phyloP scores from a whole-genome alignment of 2,329 filamentous ascomycete species.

The Endocalyx cinctus region DNA sequence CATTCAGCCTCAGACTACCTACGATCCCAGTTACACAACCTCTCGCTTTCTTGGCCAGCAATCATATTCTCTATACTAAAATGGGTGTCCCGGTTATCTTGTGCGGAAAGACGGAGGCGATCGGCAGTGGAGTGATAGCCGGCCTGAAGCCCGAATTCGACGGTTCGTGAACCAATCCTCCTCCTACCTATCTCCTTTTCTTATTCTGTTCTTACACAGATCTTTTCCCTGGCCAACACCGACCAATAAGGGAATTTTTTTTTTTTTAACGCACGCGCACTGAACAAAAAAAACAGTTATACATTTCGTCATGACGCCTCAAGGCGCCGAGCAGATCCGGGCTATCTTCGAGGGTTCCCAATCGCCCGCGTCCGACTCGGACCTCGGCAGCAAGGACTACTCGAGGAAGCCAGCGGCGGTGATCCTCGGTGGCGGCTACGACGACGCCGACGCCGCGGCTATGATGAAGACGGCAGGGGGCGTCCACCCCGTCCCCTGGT shows the following conservation, averaged over 20 bases:
- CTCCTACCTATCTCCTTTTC: too few relatives aligned
- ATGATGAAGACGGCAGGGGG: conserved; percentile 13
- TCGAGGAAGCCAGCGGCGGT: conserved; percentile 11
- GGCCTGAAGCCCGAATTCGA: conserved; percentile 20
- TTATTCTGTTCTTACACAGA: too few relatives aligned
- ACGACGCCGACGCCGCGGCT: conserved; percentile 9
- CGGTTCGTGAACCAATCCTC: too few relatives aligned
- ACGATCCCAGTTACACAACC: too few relatives aligned
- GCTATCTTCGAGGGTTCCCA: conserved; percentile 14
- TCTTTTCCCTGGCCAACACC: too few relatives aligned
- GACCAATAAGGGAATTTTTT: too few relatives aligned
- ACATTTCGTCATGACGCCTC: conserved; percentile 17
- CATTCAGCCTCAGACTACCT: too few relatives aligned
- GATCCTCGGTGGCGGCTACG: conserved; percentile 17
- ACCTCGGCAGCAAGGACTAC: conserved; percentile 18
- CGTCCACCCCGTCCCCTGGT: conserved; percentile 16
- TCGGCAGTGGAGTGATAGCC: conserved; percentile 13
- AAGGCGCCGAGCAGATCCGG: conserved; percentile 14
- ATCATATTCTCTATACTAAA: too few relatives aligned
- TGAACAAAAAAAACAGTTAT: conserved; percentile 13
- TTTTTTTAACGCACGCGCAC: neutral
- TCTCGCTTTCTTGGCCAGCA: too few relatives aligned
- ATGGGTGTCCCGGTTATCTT: conserved; percentile 16
- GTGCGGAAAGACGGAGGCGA: conserved; percentile 17
- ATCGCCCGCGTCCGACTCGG: conserved; percentile 8